Percentiles rank a stretch among this genome's conserved stretches.
Evolutionary conservation across 139 green algal species (phyloP).

Genomic region (Chlorella sp.): DNA sequence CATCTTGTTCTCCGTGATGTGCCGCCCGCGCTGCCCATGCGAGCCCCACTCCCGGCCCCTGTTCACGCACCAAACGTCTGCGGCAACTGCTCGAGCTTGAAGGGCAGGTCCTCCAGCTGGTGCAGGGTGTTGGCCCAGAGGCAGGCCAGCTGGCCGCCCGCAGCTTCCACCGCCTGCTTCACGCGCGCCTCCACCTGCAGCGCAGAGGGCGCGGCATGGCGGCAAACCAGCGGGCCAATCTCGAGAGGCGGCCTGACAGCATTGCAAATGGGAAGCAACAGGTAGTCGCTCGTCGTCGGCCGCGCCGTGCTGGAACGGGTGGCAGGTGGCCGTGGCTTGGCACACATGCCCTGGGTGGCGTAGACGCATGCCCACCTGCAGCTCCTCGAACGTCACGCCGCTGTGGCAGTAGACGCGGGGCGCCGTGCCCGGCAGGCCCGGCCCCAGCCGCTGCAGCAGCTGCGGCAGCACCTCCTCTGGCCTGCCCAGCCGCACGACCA

Average conservation of each 20-base stretch:
- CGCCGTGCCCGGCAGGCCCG: neutral
- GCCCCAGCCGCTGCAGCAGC: conserved; percentile 6
- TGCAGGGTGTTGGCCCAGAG: conserved; percentile 73
- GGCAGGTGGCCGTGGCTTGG: too few species aligned
- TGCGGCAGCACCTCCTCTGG: conserved; percentile 54
- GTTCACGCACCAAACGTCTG: conserved; percentile 40
- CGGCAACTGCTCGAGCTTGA: conserved; percentile 59
- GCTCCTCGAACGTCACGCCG: conserved; percentile 77
- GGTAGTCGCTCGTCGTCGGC: too few species aligned
- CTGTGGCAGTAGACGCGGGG: conserved; percentile 65
- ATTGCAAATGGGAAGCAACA: too few species aligned
- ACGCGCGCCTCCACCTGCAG: conserved; percentile 55
- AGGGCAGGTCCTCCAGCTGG: conserved; percentile 75
- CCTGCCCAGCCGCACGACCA: conserved; percentile 59
- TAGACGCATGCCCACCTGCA: too few species aligned
- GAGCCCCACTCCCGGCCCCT: too few species aligned
- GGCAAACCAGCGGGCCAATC: too few species aligned
- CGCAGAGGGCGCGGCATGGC: too few species aligned
- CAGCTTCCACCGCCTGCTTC: conserved; percentile 41
- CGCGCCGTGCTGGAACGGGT: too few species aligned
- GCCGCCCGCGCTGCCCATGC: too few species aligned
- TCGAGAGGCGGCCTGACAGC: too few species aligned
- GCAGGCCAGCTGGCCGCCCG: conserved; percentile 46
- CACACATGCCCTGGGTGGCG: too few species aligned
- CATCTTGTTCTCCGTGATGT: too few species aligned